phyloP scores from a whole-genome alignment of 176 grass and related monocot species.

The Tillandsia fasciculata region DNA sequence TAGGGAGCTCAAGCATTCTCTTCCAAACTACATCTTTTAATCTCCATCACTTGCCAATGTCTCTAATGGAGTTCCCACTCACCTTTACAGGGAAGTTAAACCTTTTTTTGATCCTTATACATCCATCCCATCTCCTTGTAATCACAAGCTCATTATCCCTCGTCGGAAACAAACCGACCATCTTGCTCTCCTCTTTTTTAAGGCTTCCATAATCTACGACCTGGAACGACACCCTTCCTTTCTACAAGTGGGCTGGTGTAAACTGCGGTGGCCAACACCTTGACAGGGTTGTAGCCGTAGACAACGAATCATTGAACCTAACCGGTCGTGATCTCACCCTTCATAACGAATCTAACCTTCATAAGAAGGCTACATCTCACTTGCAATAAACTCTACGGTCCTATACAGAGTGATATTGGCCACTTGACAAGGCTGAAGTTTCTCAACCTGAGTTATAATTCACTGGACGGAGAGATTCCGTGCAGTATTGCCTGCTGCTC shows the following conservation, averaged over 20 bases:
- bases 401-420: conserved; percentile 20
- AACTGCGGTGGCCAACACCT: conserved; percentile 15
- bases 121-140: neutral
- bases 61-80: neutral
- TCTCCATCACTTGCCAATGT: neutral
- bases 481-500: conserved; percentile 11
- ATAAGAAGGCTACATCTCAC: conserved; percentile 3
- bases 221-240: conserved; percentile 19
- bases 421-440: conserved; percentile 2
- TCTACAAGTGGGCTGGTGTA: conserved; percentile 31
- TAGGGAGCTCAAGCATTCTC: neutral
- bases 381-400: conserved; percentile 14
- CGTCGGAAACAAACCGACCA: conserved; percentile 5
- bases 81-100: neutral
- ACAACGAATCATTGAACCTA: neutral
- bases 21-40: neutral
- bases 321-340: conserved; percentile 19
- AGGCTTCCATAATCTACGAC: conserved; percentile 14
- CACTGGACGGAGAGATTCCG: conserved; percentile 17
- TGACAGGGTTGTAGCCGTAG: conserved; percentile 16
- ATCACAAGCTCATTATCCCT: neutral
- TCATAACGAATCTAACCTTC: conserved; percentile 36
- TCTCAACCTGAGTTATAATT: conserved; percentile 22
- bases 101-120: neutral
- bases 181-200: conserved; percentile 27